Conservation (phyloP, 441 rosid species). For the Daphne laureola region DNA sequence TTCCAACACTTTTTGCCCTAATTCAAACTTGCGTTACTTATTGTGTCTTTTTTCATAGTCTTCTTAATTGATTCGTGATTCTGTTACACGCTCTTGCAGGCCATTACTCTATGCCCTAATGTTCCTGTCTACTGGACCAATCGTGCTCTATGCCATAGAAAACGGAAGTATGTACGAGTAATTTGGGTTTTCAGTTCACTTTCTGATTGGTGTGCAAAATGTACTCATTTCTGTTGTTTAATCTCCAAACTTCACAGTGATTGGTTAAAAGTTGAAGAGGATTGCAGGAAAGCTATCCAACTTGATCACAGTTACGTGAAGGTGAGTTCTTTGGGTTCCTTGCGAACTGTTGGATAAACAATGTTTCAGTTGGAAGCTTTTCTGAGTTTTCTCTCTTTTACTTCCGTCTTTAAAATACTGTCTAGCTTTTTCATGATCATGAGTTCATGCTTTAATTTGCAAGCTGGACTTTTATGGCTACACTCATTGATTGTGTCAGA, state of each 20-base stretch:
- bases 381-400: no score
- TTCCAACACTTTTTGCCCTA: background rate
- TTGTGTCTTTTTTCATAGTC: background rate
- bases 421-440: no score
- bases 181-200: background rate
- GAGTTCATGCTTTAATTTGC: no score
- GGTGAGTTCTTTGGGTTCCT: conserved; percentile 26
- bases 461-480: no score
- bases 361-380: no score
- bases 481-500: no score
- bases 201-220: background rate
- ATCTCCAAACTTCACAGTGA: conserved; percentile 33
- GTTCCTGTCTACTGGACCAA: conserved; percentile 86
- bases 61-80: background rate
- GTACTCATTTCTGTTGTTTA: no score
- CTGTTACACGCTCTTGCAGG: conserved; percentile 30
- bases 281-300: conserved; percentile 64
- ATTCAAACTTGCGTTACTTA: background rate
- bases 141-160: conserved; percentile 83
- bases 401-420: no score
- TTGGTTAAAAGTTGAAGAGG: conserved; percentile 82
- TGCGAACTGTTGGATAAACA: no score
- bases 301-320: conserved; percentile 66
- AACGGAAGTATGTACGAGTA: conserved; percentile 60
- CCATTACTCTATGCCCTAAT: conserved; percentile 76